These are phyloP conservation scores for Cytospora piceicola DNA, from an alignment of 2,329 filamentous ascomycete species.

Conservation along the genomic window DNA sequence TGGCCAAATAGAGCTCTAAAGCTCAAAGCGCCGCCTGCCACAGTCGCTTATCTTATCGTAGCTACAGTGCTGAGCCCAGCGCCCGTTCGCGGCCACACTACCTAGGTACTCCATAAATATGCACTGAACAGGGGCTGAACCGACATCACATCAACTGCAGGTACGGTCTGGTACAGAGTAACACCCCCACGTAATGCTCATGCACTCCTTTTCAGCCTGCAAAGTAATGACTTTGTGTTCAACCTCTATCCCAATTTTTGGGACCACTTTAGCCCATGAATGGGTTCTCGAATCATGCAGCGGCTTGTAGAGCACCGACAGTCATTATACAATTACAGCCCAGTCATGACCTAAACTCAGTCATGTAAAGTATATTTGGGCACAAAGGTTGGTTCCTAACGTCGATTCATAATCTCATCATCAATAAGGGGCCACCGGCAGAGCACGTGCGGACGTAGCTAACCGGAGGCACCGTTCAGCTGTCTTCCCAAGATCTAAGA, in stretches of 20 bases:
- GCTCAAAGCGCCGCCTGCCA: not conserved
- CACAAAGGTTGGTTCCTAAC: not conserved
- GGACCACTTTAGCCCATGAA: not conserved
- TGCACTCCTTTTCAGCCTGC: not conserved
- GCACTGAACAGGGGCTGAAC: not conserved
- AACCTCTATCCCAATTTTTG: not conserved
- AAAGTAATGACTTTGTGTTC: not conserved
- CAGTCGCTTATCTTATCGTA: constrained; percentile 1
- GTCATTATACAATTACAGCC: constrained; percentile 30
- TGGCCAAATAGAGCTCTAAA: not conserved
- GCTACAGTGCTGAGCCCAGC: not conserved
- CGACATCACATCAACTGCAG: not conserved
- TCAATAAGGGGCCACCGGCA: constrained; percentile 11
- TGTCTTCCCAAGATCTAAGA: constrained; percentile 41
- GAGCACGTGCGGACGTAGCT: not conserved
- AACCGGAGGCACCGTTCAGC: not conserved
- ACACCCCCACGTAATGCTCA: not conserved
- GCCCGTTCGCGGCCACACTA: not conserved
- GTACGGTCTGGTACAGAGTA: not conserved
- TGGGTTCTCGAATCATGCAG: constrained; percentile 5
- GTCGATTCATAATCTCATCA: constrained; percentile 20
- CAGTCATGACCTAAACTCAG: not conserved
- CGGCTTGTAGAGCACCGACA: constrained; percentile 11
- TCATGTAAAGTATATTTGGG: constrained; percentile 6
- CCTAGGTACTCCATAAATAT: not conserved